Percentiles rank a stretch among this genome's conserved stretches.
These are phyloP conservation scores for Lupinus albus DNA, from an alignment of 306 rosid genomes.

Conservation along the genomic window DNA sequence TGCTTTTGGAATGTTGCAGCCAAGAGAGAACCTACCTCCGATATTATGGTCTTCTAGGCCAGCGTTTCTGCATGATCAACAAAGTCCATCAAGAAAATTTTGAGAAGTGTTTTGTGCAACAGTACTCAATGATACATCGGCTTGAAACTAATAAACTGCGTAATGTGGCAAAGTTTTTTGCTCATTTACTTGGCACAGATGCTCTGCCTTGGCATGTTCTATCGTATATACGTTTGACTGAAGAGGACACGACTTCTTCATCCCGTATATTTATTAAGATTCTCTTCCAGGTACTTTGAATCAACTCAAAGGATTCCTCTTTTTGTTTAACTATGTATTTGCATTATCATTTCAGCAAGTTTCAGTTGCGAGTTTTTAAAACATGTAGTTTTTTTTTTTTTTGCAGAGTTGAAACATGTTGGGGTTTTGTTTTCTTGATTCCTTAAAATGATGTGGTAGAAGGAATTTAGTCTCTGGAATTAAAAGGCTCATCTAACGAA, in stretches of 20 bases:
- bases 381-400: not conserved
- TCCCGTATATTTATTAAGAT: conserved; percentile 87
- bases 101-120: conserved; percentile 90
- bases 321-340: conserved; percentile 1
- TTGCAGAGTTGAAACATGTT: not conserved
- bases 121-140: conserved; percentile 84
- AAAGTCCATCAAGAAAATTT: conserved; percentile 87
- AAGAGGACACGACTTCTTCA: conserved; percentile 89
- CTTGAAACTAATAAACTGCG: conserved; percentile 84
- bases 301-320: conserved; percentile 8
- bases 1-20: conserved; percentile 93
- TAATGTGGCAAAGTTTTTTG: conserved; percentile 82
- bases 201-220: conserved; percentile 91
- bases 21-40: conserved; percentile 87
- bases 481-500: not conserved
- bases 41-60: conserved; percentile 90
- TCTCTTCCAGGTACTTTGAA: conserved; percentile 72
- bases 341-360: conserved; percentile 15
- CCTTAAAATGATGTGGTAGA: conserved; percentile 12
- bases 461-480: conserved; percentile 15
- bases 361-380: conserved; percentile 11
- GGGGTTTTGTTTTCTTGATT: conserved; percentile 12
- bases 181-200: conserved; percentile 87
- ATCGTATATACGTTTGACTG: conserved; percentile 78
- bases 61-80: conserved; percentile 87